Percentiles rank a stretch among this genome's conserved stretches.
Conservation (phyloP, 768 basidiomycete species). For the Phanerodontia chrysosporium region DNA sequence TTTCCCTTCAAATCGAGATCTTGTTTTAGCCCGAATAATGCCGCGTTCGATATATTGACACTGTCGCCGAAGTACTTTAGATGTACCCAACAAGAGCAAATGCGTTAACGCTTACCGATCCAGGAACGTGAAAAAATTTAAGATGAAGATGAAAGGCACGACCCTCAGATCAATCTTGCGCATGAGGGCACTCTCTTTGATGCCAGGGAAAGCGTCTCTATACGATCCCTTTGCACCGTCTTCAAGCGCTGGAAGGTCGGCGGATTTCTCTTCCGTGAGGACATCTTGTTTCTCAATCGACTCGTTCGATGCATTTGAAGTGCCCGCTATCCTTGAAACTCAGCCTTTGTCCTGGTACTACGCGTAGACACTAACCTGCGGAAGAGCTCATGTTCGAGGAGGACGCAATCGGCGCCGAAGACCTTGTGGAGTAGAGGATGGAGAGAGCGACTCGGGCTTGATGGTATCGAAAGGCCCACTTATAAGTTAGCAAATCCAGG, state of each 20-base stretch:
- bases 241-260: conserved; percentile 1
- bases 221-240: not conserved
- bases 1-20: conserved; percentile 24
- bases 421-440: too few species aligned
- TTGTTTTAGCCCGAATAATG: conserved; percentile 26
- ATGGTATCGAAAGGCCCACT: not conserved
- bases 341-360: not conserved
- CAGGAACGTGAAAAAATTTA: conserved; percentile 36
- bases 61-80: conserved; percentile 9
- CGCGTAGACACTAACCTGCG: not conserved
- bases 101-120: conserved; percentile 7
- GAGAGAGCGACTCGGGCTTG: not conserved
- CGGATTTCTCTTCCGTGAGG: not conserved
- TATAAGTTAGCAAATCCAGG: not conserved
- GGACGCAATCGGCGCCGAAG: too few species aligned
- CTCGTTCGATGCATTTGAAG: not conserved
- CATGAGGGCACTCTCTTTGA: conserved; percentile 17
- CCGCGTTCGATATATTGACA: conserved; percentile 30
- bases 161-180: conserved; percentile 25
- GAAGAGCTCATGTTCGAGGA: not conserved
- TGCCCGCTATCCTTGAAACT: not conserved
- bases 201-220: conserved; percentile 2
- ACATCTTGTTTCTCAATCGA: not conserved
- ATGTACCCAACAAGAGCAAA: not conserved
- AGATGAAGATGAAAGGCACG: conserved; percentile 32